Base-by-base conservation (phyloP, 2,329 filamentous ascomycete genomes). In the Neonectria sp. region DNA sequence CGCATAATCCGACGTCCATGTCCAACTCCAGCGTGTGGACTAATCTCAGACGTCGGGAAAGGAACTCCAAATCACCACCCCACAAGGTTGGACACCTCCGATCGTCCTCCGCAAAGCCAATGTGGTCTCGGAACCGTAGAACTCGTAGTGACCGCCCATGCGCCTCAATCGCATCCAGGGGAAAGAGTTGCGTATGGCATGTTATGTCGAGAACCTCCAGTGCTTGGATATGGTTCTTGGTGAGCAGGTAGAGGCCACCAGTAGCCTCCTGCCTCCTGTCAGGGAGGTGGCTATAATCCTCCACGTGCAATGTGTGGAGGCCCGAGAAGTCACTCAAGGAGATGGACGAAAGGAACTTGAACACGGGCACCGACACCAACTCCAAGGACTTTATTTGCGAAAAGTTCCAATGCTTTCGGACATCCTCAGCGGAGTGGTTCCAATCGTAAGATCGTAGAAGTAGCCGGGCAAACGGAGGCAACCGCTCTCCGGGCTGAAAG, bases 371-470 rank as follows among this genome's bases (percentile, higher is more conserved):
- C 29, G 82, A 82, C 29, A 83, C 69, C 37, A 86, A 77, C 33
- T 80, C 75, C 8, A 87, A 78, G 3, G 76, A 79, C 25, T 77
- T 73, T 31, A 87, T 78, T n/a, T 68, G 69, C 5, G 83, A 82
- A 67, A 87, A 82, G 71, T 86, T 80, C 85, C 85, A 87, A 63
- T 86, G 83, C 21, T 66, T 69, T 2, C 63, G 69, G 6, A 85
- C 83, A 4, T 81, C 80, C 3, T 79, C 75, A 0, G 70, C 55
- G 1, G 75, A 75, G 68, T 87, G 86, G 11, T 80, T 76, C 86
- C 86, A 87, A 75, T 86, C 82, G 68, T 88, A 87, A 2, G 83
- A 85, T 55, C 80, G 80, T 43, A 88, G 74, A 1, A 73, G 75
- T 4, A 87, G 75, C 8, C 83, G 79, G 24, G 71, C 72, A 6